These are phyloP conservation scores for Russula earlei DNA, from an alignment of 768 basidiomycete species.

Conservation along the genomic window DNA sequence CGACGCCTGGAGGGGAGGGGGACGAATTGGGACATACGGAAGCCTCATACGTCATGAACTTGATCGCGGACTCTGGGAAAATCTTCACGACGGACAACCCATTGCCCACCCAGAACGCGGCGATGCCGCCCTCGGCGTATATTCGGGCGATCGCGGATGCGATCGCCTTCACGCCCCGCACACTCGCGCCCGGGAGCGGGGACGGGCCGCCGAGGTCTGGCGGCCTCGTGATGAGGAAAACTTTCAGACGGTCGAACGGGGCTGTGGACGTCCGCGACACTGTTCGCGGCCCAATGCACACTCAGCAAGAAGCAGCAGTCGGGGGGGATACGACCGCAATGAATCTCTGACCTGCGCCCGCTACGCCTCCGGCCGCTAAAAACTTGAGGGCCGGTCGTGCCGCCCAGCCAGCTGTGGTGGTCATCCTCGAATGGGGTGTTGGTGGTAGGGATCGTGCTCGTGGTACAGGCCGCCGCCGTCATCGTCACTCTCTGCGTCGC, in stretches of 20 bases:
- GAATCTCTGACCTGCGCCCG: conserved; percentile 70
- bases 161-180: conserved; percentile 56
- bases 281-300: conserved; percentile 26
- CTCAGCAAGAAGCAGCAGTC: background rate
- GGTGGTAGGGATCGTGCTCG: too few species aligned
- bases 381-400: conserved; percentile 76
- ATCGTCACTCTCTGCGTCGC: conserved; percentile 29
- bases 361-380: conserved; percentile 86
- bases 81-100: conserved; percentile 91
- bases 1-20: background rate
- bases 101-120: conserved; percentile 98
- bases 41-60: conserved; percentile 92
- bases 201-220: conserved; percentile 58
- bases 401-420: conserved; percentile 51
- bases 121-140: conserved; percentile 80
- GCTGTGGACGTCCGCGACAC: conserved; percentile 96
- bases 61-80: conserved; percentile 97
- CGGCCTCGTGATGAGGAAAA: conserved; percentile 88
- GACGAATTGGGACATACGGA: conserved; percentile 44
- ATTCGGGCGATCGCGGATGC: conserved; percentile 66
- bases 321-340: background rate
- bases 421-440: conserved; percentile 42
- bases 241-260: conserved; percentile 92
- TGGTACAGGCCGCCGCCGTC: conserved; percentile 29
- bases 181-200: conserved; percentile 34